These are phyloP conservation scores for Amanita jacksonii DNA, from an alignment of 768 basidiomycete species.

Conservation along the genomic window DNA sequence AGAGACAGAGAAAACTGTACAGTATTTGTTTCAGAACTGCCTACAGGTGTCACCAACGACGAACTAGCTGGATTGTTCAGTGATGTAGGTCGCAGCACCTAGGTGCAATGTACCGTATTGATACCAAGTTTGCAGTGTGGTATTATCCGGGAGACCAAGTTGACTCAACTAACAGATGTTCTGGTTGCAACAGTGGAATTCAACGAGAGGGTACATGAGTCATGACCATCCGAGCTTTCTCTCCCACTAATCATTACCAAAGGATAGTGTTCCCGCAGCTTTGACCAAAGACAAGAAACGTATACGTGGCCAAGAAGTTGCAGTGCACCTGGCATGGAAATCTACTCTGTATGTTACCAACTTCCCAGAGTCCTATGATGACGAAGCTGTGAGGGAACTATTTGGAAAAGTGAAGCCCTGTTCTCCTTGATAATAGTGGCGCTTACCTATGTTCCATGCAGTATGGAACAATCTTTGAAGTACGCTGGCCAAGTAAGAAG, in stretches of 20 bases:
- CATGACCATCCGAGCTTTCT: background rate
- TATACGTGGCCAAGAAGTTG: constrained; percentile 62
- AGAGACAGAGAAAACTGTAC: constrained; percentile 96
- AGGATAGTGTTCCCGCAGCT: constrained; percentile 80
- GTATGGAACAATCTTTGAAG: constrained; percentile 90
- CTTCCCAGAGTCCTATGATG: constrained; percentile 81
- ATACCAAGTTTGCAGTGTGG: constrained; percentile 83
- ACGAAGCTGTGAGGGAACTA: constrained; percentile 60
- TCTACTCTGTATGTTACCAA: constrained; percentile 95
- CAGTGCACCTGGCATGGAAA: constrained; percentile 86
- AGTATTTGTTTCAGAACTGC: constrained; percentile 75
- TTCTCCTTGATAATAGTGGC: no score
- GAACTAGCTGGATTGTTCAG: constrained; percentile 72
- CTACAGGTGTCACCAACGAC: constrained; percentile 43
- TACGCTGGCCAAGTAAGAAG: constrained; percentile 97
- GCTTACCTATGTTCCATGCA: no score
- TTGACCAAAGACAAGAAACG: constrained; percentile 94
- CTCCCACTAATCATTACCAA: constrained; percentile 8
- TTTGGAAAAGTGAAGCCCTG: constrained; percentile 78
- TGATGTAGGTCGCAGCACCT: constrained; percentile 55
- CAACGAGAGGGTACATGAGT: constrained; percentile 40
- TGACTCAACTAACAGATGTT: constrained; percentile 48
- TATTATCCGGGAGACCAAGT: constrained; percentile 71
- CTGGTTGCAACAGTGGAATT: constrained; percentile 90
- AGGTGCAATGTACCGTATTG: background rate